Evolutionary conservation across 192 early-diverging fungal species (phyloP), one percentile per base, ranked within the genome.

Genomic region (Coemansia sp.): DNA sequence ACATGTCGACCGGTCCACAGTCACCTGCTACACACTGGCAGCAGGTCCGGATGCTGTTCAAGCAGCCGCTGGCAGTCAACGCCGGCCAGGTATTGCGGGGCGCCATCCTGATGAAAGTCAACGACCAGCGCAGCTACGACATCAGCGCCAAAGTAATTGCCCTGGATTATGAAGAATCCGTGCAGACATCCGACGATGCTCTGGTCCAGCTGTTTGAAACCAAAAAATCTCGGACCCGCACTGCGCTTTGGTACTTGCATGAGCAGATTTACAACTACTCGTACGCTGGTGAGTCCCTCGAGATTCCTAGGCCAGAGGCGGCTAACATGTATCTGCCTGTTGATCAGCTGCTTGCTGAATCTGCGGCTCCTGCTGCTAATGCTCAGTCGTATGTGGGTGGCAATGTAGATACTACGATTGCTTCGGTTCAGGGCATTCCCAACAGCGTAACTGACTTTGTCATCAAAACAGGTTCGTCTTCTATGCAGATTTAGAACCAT

Each of bases 21-120:
- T 87, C 93, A 3, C 92, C 95, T 40, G 88, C 89, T 5, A 99
- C 97, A 6, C 97, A 99, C 71, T 99, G 97, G 97, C 96, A 98
- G 67, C 96, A 99, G 76, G 93, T 95, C 17, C 89, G 96, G 8
- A 90, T 99, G 75, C 65, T 99, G 61, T 87, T 97, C 32, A 89
- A 90, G 71, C 94, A 96, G 76, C 97, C 97, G 8, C 73, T 99
- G 30, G 97, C 94, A 0, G 93, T 96, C 7, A 99, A 99, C 82
- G 91, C 95, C 0, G 91, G 86, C 38, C 92, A 97, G 75, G 81
- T 78, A 0, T 79, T 99, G 25, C 85, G 84, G n/a, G 97, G 97
- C 4, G 87, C 87, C 84, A 87, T 97, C 78, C 85, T 89, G 29
- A 89, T 93, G 81, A 84, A 85, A 56, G 94, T 92, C 40, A 99